A percentile compares a stretch with the other conserved stretches of the same genome.
phyloP scores from a whole-genome alignment of 495 filamentous ascomycete genomes.

The Neurospora tetraspora region DNA sequence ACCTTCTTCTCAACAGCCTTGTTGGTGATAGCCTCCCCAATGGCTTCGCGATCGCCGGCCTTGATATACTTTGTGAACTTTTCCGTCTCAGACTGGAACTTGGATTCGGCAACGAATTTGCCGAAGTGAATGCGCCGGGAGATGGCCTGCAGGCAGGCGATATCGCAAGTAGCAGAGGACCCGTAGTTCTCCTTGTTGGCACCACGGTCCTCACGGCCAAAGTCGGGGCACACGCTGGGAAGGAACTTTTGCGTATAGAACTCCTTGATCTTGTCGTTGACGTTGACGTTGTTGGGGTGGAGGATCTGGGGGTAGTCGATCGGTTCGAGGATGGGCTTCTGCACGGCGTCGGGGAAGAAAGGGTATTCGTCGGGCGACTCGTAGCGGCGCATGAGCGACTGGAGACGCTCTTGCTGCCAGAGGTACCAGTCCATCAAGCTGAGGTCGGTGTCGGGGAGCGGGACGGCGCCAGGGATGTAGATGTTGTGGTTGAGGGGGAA shows the following conservation, averaged over 20 bases:
- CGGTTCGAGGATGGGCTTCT: slow-evolving; percentile 74
- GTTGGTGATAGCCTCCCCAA: slow-evolving; percentile 87
- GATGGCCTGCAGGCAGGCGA: slow-evolving; percentile 80
- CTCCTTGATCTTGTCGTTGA: slow-evolving; percentile 78
- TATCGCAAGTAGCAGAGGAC: slow-evolving; percentile 83
- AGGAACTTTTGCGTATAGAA: slow-evolving; percentile 78
- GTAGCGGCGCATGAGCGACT: slow-evolving; percentile 92
- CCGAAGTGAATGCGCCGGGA: slow-evolving; percentile 93
- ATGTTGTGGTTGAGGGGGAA: slow-evolving; percentile 89
- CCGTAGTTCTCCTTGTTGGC: slow-evolving; percentile 93
- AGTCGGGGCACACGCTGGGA: slow-evolving; percentile 66
- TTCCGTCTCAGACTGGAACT: slow-evolving; percentile 79
- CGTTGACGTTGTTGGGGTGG: slow-evolving; percentile 85
- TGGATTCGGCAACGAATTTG: slow-evolving; percentile 98
- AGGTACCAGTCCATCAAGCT: slow-evolving; percentile 94
- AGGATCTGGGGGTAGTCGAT: slow-evolving; percentile 84
- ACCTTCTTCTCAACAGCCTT: slow-evolving; percentile 84
- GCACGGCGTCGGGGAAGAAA: slow-evolving; percentile 81
- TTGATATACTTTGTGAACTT: slow-evolving; percentile 71
- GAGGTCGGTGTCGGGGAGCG: slow-evolving; percentile 57
- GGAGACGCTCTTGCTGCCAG: slow-evolving; percentile 74
- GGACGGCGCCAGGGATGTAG: slow-evolving; percentile 71
- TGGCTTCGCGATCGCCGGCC: slow-evolving; percentile 63
- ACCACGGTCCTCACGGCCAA: slow-evolving; percentile 63
- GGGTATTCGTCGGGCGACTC: slow-evolving; percentile 95